Base-by-base conservation (phyloP, 345 rosid genomes). In the Theobroma cacao region DNA sequence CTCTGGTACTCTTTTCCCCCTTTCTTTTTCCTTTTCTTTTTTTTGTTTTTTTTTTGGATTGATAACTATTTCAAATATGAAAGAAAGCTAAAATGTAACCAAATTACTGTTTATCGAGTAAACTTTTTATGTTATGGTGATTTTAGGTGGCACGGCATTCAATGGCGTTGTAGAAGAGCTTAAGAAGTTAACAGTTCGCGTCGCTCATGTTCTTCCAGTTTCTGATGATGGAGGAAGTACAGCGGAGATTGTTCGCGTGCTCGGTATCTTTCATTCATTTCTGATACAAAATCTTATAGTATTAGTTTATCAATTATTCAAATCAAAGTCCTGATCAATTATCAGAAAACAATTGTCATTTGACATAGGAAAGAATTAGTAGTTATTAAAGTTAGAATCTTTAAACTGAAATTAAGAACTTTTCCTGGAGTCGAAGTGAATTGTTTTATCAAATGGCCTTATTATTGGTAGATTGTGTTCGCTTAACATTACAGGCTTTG, bases 211-310 rank as follows among this genome's bases (percentile, higher is more conserved):
- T 63, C 92, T 95, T 77, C 99, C 98, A 30, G 99, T 95, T 31
- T 95, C 98, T 63, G 98, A 95, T 64, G 99, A 95, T 77, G 98
- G 98, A 1, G 98, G 98, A 73, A 93, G 98, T 59, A 95, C 99
- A 0, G 99, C 98, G n/a, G 98, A 95, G 91, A 93, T 95, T 77
- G 97, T 95, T 72, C 92, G 98, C 60, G 97, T 95, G 24, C 96
- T 93, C 8, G 99, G 98, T 95, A 81, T 72, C 15, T 76, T 55
- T 63, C 55, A 7, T 5, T 4, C 45, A 28, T 66, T 40, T 64
- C 15, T 18, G 48, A 48, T 17, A 0, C 26, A 45, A 45, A 17
- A 58, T 43, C 31, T 64, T 24, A 66, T 24, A 5, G 17, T 24
- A 43, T 43, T 41, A 10, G 14, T 41, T 41, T 41, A 13, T 14